phyloP scores from a whole-genome alignment of 371 early-diverging fungal genomes.

The Coemansia sp. region DNA sequence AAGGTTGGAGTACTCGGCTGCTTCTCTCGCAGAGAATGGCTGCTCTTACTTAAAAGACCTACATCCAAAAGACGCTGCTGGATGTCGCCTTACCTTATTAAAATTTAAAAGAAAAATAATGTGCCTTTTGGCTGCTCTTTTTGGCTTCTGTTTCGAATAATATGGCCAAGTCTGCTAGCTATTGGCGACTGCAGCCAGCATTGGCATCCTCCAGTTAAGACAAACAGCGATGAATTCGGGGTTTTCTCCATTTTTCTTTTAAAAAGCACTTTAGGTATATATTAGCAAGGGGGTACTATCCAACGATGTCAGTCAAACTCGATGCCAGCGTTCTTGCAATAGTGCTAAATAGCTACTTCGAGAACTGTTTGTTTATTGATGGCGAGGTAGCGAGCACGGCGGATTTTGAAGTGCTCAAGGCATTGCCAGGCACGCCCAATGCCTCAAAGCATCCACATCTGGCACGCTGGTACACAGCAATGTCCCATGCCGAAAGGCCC shows the following conservation, averaged over 20 bases:
- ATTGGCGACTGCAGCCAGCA: too few species aligned
- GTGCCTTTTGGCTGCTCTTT: too few species aligned
- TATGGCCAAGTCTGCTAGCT: too few species aligned
- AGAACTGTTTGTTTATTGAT: background rate
- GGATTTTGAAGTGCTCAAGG: conserved; percentile 68
- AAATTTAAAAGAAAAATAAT: too few species aligned
- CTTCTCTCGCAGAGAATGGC: too few species aligned
- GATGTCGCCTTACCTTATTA: too few species aligned
- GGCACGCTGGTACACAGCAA: conserved; percentile 94
- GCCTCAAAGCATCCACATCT: conserved; percentile 79
- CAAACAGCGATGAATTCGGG: too few species aligned
- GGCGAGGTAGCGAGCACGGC: background rate
- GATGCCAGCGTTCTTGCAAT: background rate
- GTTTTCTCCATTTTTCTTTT: background rate
- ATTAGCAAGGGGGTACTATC: background rate
- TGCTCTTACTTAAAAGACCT: too few species aligned
- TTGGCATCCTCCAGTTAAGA: too few species aligned
- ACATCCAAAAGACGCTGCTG: too few species aligned
- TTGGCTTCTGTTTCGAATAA: too few species aligned
- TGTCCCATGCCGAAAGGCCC: conserved; percentile 57
- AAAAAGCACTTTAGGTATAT: background rate
- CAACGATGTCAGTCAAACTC: background rate
- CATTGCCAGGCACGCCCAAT: conserved; percentile 70
- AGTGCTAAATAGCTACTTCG: conserved; percentile 2
- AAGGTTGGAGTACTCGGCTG: too few species aligned